Percentiles rank a stretch among this genome's conserved stretches.
Conservation (phyloP, 257 asterid species). For the Nicotiana attenuata region DNA sequence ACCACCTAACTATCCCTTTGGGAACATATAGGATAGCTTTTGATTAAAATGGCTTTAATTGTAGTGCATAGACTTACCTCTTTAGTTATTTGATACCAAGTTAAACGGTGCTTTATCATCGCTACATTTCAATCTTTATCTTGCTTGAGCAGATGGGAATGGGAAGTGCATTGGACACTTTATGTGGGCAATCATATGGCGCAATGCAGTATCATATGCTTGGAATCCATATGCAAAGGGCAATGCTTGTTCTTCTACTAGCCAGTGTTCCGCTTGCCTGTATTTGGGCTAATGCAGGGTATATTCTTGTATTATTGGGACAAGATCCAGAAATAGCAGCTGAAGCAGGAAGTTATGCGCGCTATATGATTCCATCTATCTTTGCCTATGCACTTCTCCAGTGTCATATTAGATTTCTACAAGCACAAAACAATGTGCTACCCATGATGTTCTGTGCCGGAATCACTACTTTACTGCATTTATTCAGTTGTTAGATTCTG, state of each 20-base stretch:
- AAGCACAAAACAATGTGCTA: conserved; percentile 38
- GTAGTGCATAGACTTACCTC: too few species aligned
- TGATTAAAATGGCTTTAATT: too few species aligned
- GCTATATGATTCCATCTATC: conserved; percentile 25
- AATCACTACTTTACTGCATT: conserved; percentile 19
- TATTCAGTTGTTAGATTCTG: conserved; percentile 32
- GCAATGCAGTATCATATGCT: conserved; percentile 37
- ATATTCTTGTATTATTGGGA: conserved; percentile 21
- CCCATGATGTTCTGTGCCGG: conserved; percentile 27
- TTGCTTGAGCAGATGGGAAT: conserved; percentile 26
- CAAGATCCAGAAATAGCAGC: conserved; percentile 25
- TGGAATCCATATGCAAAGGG: conserved; percentile 32
- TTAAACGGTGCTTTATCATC: neutral
- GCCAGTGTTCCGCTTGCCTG: conserved; percentile 18
- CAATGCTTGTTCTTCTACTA: conserved; percentile 22
- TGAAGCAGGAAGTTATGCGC: conserved; percentile 19
- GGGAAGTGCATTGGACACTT: conserved; percentile 37
- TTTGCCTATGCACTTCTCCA: conserved; percentile 19
- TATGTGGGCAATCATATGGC: conserved; percentile 34
- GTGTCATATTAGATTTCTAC: conserved; percentile 29
- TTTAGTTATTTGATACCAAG: too few species aligned
- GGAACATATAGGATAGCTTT: too few species aligned
- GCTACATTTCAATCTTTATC: neutral
- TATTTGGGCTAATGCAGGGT: conserved; percentile 15
- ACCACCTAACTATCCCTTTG: neutral